Conservation (phyloP, 1,284 basidiomycete genomes). For the Microbotryum violaceum region DNA sequence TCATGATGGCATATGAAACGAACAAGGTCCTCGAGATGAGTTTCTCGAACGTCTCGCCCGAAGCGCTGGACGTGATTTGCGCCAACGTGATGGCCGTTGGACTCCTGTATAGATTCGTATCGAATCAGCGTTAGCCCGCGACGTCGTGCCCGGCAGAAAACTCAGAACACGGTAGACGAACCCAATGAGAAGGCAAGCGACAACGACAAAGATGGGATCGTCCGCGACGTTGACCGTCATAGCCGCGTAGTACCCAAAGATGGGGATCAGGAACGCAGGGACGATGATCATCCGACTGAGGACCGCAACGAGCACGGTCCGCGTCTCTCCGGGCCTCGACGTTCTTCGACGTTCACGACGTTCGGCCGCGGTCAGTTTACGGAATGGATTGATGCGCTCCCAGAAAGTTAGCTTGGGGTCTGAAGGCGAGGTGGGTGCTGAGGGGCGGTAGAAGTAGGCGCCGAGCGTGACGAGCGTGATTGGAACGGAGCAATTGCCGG, state of each 20-base stretch:
- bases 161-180: neutral
- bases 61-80: constrained; percentile 27
- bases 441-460: constrained; percentile 35
- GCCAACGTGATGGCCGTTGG: constrained; percentile 36
- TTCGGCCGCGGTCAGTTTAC: neutral
- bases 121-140: neutral
- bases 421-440: constrained; percentile 5
- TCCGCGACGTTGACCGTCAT: constrained; percentile 33
- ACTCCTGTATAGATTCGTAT: constrained; percentile 11
- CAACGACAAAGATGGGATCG: constrained; percentile 35
- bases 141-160: neutral
- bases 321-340: constrained; percentile 7
- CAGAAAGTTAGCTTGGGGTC: neutral
- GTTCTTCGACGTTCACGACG: neutral
- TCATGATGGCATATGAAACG: constrained; percentile 37
- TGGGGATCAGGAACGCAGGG: constrained; percentile 40
- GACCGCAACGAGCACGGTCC: constrained; percentile 39
- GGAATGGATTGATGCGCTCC: constrained; percentile 7
- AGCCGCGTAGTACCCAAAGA: constrained; percentile 34
- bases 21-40: constrained; percentile 35
- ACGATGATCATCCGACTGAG: constrained; percentile 40
- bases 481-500: constrained; percentile 44
- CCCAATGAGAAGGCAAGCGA: constrained; percentile 34
- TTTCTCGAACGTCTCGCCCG: constrained; percentile 18
- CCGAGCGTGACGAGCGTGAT: constrained; percentile 45